Percentiles rank a stretch among this genome's conserved stretches.
phyloP scores from a whole-genome alignment of 2,329 filamentous ascomycete species.

The Ceratocystis variospora region DNA sequence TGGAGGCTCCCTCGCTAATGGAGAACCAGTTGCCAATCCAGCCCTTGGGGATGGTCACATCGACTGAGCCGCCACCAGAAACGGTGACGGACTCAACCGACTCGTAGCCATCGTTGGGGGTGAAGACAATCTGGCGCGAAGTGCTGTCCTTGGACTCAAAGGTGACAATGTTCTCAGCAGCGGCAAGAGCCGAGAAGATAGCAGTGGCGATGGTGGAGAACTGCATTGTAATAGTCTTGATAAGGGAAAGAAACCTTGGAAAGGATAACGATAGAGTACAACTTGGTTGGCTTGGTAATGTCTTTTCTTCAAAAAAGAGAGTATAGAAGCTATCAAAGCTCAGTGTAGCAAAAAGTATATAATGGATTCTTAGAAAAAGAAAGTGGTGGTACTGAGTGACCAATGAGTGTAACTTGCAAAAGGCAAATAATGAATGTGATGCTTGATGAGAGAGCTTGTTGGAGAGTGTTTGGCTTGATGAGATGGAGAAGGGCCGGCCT shows the following conservation, averaged over 20 bases:
- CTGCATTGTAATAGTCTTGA: conserved; percentile 12
- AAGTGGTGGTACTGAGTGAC: conserved; percentile 7
- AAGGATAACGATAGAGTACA: conserved; percentile 1
- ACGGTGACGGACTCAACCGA: conserved; percentile 31
- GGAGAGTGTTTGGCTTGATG: neutral
- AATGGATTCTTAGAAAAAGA: conserved; percentile 5
- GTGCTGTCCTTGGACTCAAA: conserved; percentile 45
- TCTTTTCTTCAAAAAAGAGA: conserved; percentile 5
- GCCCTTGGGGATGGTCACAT: conserved; percentile 30
- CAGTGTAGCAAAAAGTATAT: neutral
- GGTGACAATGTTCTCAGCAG: conserved; percentile 38
- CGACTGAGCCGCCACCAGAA: conserved; percentile 27
- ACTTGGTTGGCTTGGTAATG: neutral
- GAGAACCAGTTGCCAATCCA: conserved; percentile 42
- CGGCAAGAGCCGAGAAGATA: conserved; percentile 32
- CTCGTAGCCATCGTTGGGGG: conserved; percentile 27
- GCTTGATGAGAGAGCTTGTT: neutral
- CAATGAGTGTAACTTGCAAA: conserved; percentile 4
- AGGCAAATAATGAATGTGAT: conserved; percentile 18
- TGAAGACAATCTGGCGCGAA: conserved; percentile 39
- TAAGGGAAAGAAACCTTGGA: neutral
- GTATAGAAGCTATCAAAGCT: conserved; percentile 9
- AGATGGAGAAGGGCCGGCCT: neutral
- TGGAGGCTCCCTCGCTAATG: conserved; percentile 31
- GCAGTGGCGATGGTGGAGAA: conserved; percentile 29